Percentiles rank a stretch among this genome's conserved stretches.
Evolutionary conservation across 2,329 filamentous ascomycete genomes (phyloP).

Genomic region (Ophiosphaerella herpotricha): DNA sequence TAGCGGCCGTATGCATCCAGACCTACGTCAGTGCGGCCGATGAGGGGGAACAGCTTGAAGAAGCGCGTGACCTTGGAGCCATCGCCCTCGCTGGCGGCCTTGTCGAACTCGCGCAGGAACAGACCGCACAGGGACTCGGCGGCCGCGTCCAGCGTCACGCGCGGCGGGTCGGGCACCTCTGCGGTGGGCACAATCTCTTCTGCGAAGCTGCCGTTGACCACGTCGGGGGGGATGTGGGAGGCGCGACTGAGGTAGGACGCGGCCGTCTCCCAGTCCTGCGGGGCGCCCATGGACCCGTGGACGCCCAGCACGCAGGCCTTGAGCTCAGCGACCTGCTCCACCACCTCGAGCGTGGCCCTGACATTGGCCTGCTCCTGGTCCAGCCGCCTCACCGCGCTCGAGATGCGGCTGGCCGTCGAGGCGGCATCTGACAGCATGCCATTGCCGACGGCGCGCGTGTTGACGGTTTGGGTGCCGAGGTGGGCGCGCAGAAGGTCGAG

Average conservation of each 20-base stretch:
- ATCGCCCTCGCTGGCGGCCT: slow-evolving; percentile 83
- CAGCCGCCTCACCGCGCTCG: slow-evolving; percentile 81
- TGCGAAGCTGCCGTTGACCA: slow-evolving; percentile 83
- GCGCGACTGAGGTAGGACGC: slow-evolving; percentile 87
- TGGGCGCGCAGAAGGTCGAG: slow-evolving; percentile 88
- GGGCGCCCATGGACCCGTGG: slow-evolving; percentile 93
- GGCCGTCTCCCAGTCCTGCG: slow-evolving; percentile 98
- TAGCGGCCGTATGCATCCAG: slow-evolving; percentile 95
- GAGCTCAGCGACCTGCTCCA: slow-evolving; percentile 94
- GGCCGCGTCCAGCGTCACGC: slow-evolving; percentile 82
- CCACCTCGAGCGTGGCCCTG: slow-evolving; percentile 85
- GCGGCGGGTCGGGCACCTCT: slow-evolving; percentile 90
- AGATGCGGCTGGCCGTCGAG: slow-evolving; percentile 82
- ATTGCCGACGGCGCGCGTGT: slow-evolving; percentile 81
- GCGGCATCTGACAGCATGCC: slow-evolving; percentile 88
- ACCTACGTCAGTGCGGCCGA: slow-evolving; percentile 84
- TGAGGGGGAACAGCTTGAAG: slow-evolving; percentile 96
- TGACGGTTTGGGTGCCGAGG: slow-evolving; percentile 83
- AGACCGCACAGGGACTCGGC: slow-evolving; percentile 87
- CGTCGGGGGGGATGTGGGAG: slow-evolving; percentile 76
- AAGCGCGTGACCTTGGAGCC: slow-evolving; percentile 90
- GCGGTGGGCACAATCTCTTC: slow-evolving; percentile 92
- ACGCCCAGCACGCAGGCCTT: slow-evolving; percentile 96
- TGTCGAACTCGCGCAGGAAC: slow-evolving; percentile 94
- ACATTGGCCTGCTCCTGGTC: slow-evolving; percentile 92